A percentile compares a stretch with the other conserved stretches of the same genome.
Evolutionary conservation across 1,284 basidiomycete species (phyloP).

Genomic region (Rhizoctonia solani): DNA sequence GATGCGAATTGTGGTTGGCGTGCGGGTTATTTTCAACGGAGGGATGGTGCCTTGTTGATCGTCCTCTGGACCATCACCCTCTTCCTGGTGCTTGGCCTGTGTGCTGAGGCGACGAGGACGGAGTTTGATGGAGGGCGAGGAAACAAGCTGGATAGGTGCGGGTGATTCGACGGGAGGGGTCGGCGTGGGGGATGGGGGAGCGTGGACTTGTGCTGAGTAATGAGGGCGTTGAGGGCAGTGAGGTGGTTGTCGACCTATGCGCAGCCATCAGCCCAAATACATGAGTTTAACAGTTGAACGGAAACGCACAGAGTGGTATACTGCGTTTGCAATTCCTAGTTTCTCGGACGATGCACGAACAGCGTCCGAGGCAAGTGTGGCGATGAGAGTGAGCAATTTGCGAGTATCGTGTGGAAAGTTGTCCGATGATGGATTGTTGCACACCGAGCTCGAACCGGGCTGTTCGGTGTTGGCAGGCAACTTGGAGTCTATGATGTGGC

Average conservation of each 20-base stretch:
- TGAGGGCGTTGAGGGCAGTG: constrained; percentile 37
- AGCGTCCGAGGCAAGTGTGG: constrained; percentile 33
- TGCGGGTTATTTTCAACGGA: background rate
- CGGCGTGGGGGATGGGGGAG: constrained; percentile 3
- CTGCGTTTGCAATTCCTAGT: constrained; percentile 37
- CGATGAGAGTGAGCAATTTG: constrained; percentile 36
- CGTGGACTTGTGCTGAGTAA: constrained; percentile 26
- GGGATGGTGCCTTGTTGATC: constrained; percentile 38
- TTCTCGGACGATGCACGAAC: constrained; percentile 39
- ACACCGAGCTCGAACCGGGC: too few relatives aligned
- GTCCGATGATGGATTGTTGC: too few relatives aligned
- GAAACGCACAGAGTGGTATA: constrained; percentile 37
- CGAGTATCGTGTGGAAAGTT: constrained; percentile 13
- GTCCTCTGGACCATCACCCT: constrained; percentile 50
- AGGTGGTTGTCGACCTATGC: constrained; percentile 39
- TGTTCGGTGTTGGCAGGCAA: too few relatives aligned
- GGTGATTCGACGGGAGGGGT: background rate
- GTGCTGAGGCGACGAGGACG: constrained; percentile 44
- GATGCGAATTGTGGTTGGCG: constrained; percentile 13
- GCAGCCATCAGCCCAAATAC: background rate
- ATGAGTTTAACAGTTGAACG: background rate
- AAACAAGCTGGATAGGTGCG: background rate
- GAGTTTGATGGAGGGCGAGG: background rate
- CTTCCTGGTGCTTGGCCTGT: constrained; percentile 60
- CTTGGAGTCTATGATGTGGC: too few relatives aligned